Evolutionary conservation across 176 grass and related monocot genomes (phyloP).

Genomic region (Eleusine coracana): DNA sequence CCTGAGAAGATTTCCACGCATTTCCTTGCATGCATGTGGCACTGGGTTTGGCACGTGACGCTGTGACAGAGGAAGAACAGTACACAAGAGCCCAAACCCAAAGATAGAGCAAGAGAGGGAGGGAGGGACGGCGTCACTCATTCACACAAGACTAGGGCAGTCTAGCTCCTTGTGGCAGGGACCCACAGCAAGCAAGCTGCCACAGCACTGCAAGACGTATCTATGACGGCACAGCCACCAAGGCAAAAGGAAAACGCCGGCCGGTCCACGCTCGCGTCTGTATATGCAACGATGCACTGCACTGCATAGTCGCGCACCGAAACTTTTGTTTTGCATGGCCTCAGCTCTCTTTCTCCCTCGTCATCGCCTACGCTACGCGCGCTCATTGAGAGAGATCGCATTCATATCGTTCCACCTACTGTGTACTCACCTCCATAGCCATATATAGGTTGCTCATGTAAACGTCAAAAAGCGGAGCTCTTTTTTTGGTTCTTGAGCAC

Average conservation of each 20-base stretch:
- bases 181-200: slow-evolving; percentile 1
- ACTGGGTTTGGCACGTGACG: slow-evolving; percentile 34
- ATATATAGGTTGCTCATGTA: slow-evolving; percentile 40
- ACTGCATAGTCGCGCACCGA: slow-evolving; percentile 27
- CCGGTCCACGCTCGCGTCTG: slow-evolving; percentile 44
- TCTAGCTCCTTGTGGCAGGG: slow-evolving; percentile 1
- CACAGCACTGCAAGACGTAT: slow-evolving; percentile 50
- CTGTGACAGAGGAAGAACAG: neutral
- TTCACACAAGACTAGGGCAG: slow-evolving; percentile 10
- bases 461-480: slow-evolving; percentile 36
- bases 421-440: neutral
- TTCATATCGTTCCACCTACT: slow-evolving; percentile 32
- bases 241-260: slow-evolving; percentile 36
- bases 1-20: slow-evolving; percentile 46
- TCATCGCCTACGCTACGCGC: neutral
- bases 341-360: neutral
- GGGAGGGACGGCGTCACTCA: neutral
- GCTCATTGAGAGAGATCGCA: neutral
- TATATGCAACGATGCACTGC: slow-evolving; percentile 5
- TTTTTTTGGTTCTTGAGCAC: slow-evolving; percentile 26
- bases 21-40: slow-evolving; percentile 21
- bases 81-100: neutral
- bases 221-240: slow-evolving; percentile 43
- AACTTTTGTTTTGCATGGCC: slow-evolving; percentile 38
- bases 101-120: neutral